Evolutionary conservation across 2,329 filamentous ascomycete species (phyloP), one percentile per base, ranked within the genome.

Genomic region (Aspergillus versicolor): DNA sequence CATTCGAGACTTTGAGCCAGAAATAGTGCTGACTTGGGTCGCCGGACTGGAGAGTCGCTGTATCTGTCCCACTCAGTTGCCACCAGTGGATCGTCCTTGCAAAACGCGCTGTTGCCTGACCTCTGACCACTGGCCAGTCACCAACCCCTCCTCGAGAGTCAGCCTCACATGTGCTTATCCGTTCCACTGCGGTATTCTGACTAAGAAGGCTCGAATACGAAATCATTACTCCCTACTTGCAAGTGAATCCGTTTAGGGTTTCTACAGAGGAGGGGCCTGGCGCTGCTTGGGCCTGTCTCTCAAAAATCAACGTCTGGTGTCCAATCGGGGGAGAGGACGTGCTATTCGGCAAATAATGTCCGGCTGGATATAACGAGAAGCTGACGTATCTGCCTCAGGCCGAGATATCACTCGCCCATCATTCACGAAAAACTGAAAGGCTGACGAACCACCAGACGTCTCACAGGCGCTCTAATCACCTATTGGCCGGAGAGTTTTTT

Each of bases 111-210:
- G 51, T 34, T 53, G 51, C 51, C 42, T 53, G 15, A 2, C 19
- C 27, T 19, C 21, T 19, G 15, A 2, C 19, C 27, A 13, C 21
- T 19, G 11, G 12, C 8, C 17, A 34, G 27, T 30, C 27, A 15
- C 41, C 50, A 13, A 40, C 32, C 30, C n/a, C 21, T 52, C 37
- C 50, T 24, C 11, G 41, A 45, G 41, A 45, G 38, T 37, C 51
- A 47, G 22, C 51, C 43, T 53, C 21, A 53, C 30, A 46, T 52
- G 49, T 44, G 40, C 49, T 52, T 44, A 24, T 4, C 9, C n/a
- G 15, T 24, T 8, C 21, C 19, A 45, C 9, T 38, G 21, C 24
- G 34, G 9, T 21, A 17, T 7, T 6, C 19, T 27, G 34, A 37
- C 43, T 17, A 24, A 4, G 21, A 27, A 12, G 12, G 30, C 19